A percentile compares a stretch with the other conserved stretches of the same genome.
These are phyloP conservation scores for Gymnopus androsaceus DNA, from an alignment of 1,284 basidiomycete species.

Conservation along the genomic window DNA sequence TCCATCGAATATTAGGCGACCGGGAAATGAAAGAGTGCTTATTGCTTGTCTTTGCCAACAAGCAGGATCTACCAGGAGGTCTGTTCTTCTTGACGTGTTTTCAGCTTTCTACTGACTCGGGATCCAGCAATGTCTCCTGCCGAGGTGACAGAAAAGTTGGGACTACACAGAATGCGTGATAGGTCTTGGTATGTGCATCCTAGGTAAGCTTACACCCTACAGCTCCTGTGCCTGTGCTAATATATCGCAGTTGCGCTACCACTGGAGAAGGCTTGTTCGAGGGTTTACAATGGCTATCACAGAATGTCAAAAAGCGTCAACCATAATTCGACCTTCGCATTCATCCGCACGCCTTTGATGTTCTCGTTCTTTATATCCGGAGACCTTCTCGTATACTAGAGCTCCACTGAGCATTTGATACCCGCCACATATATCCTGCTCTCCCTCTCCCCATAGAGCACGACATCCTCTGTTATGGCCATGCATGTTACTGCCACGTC, in stretches of 20 bases:
- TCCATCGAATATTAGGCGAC: conserved; percentile 96
- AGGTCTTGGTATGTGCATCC: conserved; percentile 99
- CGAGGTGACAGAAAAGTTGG: conserved; percentile 97
- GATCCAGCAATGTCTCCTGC: conserved; percentile 93
- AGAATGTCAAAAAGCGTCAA: conserved; percentile 92
- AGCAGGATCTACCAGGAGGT: conserved; percentile 98
- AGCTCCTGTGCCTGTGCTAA: conserved; percentile 1
- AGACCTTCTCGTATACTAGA: conserved; percentile 17
- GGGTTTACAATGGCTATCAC: conserved; percentile 93
- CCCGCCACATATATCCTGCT: conserved; percentile 5
- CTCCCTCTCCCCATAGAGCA: conserved; percentile 3
- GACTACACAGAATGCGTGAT: conserved; percentile 94
- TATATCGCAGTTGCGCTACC: conserved; percentile 77
- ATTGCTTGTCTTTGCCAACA: conserved; percentile 97
- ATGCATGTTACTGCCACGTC: conserved; percentile 18
- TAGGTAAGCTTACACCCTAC: conserved; percentile 57
- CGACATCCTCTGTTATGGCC: conserved; percentile 14
- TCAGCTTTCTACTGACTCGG: conserved; percentile 13
- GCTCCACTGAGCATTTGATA: conserved; percentile 24
- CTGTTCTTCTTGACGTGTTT: conserved; percentile 30
- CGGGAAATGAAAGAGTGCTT: conserved; percentile 98
- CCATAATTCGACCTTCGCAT: conserved; percentile 47
- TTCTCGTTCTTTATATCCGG: conserved; percentile 39
- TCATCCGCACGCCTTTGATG: conserved; percentile 18
- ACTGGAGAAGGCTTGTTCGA: conserved; percentile 95